Conservation (phyloP, 2,329 filamentous ascomycete species). For the Scytalidium sp. region DNA sequence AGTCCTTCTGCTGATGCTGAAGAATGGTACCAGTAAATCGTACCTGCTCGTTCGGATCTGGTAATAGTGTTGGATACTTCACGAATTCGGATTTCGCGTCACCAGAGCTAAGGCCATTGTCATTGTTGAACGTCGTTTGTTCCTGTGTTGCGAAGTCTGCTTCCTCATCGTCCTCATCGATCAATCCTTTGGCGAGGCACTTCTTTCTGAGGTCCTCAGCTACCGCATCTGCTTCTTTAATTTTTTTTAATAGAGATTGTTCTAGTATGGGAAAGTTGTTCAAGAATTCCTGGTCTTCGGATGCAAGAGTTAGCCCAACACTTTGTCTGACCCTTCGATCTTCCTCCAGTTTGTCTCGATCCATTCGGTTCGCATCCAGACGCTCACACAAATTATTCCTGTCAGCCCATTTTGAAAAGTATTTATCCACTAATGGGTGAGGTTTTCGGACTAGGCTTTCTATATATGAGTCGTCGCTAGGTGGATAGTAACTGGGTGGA, state of each 20-base stretch:
- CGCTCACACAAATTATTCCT: constrained; percentile 16
- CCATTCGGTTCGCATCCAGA: constrained; percentile 10
- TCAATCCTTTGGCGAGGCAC: constrained; percentile 14
- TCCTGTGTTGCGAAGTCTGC: constrained; percentile 9
- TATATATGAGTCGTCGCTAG: not conserved
- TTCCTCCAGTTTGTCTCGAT: constrained; percentile 11
- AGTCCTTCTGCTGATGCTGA: constrained; percentile 1
- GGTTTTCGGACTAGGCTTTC: not conserved
- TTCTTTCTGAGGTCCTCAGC: constrained; percentile 5
- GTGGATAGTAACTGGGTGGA: not conserved
- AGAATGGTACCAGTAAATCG: not conserved
- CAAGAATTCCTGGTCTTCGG: constrained; percentile 16
- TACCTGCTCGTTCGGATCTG: constrained; percentile 1
- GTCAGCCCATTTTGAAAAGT: constrained; percentile 12
- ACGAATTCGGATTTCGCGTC: constrained; percentile 15
- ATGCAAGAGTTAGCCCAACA: constrained; percentile 3
- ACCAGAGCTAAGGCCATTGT: not conserved
- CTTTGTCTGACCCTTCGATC: constrained; percentile 4
- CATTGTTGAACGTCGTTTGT: not conserved
- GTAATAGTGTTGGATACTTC: constrained; percentile 14
- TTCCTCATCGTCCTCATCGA: constrained; percentile 20
- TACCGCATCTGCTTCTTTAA: constrained; percentile 7
- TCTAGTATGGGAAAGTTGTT: constrained; percentile 9
- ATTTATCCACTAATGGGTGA: constrained; percentile 15
- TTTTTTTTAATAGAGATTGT: constrained; percentile 5